Evolutionary conservation across 2,329 filamentous ascomycete species (phyloP).

Genomic region (Arthrobotrys sphaeroides): DNA sequence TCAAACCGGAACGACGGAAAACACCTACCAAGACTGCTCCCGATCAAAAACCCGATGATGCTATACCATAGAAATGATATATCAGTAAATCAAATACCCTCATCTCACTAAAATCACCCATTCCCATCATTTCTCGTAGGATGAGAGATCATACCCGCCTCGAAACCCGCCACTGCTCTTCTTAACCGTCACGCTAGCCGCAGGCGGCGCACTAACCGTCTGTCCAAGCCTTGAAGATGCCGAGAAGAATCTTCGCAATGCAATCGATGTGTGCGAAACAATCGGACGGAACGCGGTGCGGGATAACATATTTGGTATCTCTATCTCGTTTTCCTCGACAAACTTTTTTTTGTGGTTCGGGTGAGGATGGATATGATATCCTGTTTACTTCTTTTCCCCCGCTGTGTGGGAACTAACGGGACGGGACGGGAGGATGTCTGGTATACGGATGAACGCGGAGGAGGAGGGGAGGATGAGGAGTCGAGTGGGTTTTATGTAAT

Average conservation of each 20-base stretch:
- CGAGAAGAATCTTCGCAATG: constrained; percentile 47
- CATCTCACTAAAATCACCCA: not conserved
- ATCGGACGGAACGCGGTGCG: constrained; percentile 51
- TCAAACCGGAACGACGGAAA: not conserved
- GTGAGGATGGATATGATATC: not conserved
- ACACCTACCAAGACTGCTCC: constrained; percentile 28
- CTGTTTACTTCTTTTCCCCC: too few species aligned
- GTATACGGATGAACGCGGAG: not conserved
- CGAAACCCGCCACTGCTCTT: constrained; percentile 49
- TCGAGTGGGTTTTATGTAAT: not conserved
- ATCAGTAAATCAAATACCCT: not conserved
- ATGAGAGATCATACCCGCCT: constrained; percentile 29
- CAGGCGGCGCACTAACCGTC: constrained; percentile 25
- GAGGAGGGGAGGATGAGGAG: not conserved
- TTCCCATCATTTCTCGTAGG: too few species aligned
- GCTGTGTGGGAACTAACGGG: too few species aligned
- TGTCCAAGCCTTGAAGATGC: constrained; percentile 36
- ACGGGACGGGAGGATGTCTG: not conserved
- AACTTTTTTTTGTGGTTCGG: not conserved
- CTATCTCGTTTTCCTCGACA: not conserved
- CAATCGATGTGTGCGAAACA: constrained; percentile 21
- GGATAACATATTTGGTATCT: constrained; percentile 38
- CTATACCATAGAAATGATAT: not conserved
- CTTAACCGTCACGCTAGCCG: constrained; percentile 42
- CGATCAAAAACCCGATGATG: constrained; percentile 48